A percentile compares a stretch with the other conserved stretches of the same genome.
Conservation (phyloP, 2,329 filamentous ascomycete genomes). For the Hirsutella rhossiliensis region DNA sequence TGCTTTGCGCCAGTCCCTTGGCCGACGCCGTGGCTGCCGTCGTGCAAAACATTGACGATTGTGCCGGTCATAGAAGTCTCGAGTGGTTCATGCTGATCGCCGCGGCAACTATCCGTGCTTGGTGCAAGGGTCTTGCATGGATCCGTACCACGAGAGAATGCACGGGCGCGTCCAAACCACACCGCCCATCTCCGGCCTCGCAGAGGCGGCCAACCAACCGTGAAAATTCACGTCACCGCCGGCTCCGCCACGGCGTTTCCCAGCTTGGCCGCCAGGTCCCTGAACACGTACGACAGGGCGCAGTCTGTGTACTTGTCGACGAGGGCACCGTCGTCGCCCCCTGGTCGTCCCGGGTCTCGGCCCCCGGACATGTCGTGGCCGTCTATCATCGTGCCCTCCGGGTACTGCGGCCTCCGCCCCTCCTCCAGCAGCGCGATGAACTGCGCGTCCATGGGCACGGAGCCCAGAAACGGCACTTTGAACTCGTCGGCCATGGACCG, state of each 20-base stretch:
- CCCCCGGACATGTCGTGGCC: neutral
- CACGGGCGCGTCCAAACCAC: no score
- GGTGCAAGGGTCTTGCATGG: no score
- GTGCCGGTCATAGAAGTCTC: no score
- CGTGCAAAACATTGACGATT: no score
- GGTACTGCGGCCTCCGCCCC: constrained; percentile 50
- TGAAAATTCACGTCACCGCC: neutral
- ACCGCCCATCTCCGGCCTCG: no score
- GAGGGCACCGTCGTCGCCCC: constrained; percentile 20
- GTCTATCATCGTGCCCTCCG: constrained; percentile 39
- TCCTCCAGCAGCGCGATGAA: constrained; percentile 84
- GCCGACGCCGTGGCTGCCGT: no score
- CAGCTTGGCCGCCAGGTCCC: constrained; percentile 39
- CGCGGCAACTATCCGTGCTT: no score
- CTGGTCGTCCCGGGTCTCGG: constrained; percentile 13
- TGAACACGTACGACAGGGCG: constrained; percentile 58
- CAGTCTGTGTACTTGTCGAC: constrained; percentile 64
- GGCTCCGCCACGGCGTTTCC: neutral
- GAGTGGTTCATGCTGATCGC: no score
- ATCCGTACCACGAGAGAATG: no score
- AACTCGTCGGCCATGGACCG: constrained; percentile 83
- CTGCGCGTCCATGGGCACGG: constrained; percentile 83
- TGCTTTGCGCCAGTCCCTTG: no score
- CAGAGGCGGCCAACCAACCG: neutral
- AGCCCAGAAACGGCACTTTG: constrained; percentile 69